phyloP scores from a whole-genome alignment of 2,329 filamentous ascomycete species.

The Septoria linicola region DNA sequence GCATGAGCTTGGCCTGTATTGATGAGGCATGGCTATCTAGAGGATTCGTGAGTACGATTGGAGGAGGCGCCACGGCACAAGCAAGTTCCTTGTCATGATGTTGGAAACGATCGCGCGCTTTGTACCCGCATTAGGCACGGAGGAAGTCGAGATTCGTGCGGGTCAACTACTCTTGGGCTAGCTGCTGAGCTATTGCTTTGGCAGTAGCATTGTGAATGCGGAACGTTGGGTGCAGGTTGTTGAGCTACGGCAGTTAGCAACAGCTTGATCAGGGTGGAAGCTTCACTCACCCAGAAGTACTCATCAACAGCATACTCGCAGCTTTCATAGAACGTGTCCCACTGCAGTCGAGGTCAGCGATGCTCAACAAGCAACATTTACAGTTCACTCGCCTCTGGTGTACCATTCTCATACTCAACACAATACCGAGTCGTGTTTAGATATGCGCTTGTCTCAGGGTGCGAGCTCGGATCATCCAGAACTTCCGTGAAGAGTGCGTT shows the following conservation, averaged over 20 bases:
- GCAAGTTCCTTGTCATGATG: no score
- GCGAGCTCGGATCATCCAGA: slow-evolving; percentile 53
- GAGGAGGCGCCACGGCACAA: no score
- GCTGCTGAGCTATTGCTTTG: no score
- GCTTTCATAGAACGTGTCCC: slow-evolving; percentile 42
- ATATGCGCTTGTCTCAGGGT: slow-evolving; percentile 51
- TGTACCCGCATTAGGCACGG: no score
- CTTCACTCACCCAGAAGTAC: slow-evolving; percentile 55
- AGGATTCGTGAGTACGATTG: no score
- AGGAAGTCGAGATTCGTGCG: no score
- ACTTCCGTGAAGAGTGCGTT: slow-evolving; percentile 53
- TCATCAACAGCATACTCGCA: slow-evolving; percentile 59
- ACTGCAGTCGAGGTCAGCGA: slow-evolving; percentile 12
- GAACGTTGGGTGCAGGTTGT: slow-evolving; percentile 63
- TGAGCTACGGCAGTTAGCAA: slow-evolving; percentile 40
- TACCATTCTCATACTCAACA: slow-evolving; percentile 52
- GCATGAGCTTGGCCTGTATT: no score
- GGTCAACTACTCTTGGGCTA: no score
- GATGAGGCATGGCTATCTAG: no score
- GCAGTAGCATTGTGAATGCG: slow-evolving; percentile 62
- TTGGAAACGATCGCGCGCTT: no score
- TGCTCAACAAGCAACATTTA: no score
- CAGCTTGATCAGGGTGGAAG: no score
- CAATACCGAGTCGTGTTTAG: slow-evolving; percentile 60
- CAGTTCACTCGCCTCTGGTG: slow-evolving; percentile 25